Conservation (phyloP, 2,329 filamentous ascomycete species). For the Chaetoscypha palmicola region DNA sequence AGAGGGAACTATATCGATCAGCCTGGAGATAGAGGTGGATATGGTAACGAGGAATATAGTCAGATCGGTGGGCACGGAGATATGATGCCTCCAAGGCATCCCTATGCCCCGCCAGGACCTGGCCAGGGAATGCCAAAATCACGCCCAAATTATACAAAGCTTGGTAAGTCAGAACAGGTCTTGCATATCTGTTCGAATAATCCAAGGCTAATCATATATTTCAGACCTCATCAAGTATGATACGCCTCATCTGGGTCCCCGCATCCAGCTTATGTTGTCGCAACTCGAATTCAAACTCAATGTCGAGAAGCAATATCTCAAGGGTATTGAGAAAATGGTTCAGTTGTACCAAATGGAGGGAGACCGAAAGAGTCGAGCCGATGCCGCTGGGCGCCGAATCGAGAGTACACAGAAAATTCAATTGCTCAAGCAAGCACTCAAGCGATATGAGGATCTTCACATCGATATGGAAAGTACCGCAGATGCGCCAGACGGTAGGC, state of each 20-base stretch:
- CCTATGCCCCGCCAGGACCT: slow-evolving; percentile 68
- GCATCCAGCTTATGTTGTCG: slow-evolving; percentile 97
- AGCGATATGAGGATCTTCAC: slow-evolving; percentile 94
- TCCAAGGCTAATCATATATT: slow-evolving; percentile 13
- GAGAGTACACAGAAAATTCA: slow-evolving; percentile 99
- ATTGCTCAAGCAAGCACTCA: slow-evolving; percentile 87
- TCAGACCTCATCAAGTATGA: slow-evolving; percentile 97
- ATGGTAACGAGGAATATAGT: slow-evolving; percentile 50
- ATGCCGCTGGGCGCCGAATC: slow-evolving; percentile 80
- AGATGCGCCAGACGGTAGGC: slow-evolving; percentile 75
- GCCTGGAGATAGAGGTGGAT: slow-evolving; percentile 52
- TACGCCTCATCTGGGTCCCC: slow-evolving; percentile 86
- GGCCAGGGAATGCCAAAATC: slow-evolving; percentile 62
- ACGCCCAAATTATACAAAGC: slow-evolving; percentile 88
- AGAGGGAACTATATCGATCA: slow-evolving; percentile 38
- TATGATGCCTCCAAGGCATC: slow-evolving; percentile 73
- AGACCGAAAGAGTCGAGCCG: slow-evolving; percentile 88
- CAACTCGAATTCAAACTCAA: slow-evolving; percentile 98
- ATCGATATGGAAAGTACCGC: slow-evolving; percentile 76
- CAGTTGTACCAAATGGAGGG: slow-evolving; percentile 96
- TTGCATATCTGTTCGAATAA: slow-evolving; percentile 1
- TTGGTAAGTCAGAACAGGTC: slow-evolving; percentile 56
- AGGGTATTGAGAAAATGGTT: slow-evolving; percentile 99
- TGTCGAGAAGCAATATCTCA: slow-evolving; percentile 97
- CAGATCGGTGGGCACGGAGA: slow-evolving; percentile 60